Base-by-base conservation (phyloP, 202 grass and related monocot species). In the Hordeum pubiflorum region DNA sequence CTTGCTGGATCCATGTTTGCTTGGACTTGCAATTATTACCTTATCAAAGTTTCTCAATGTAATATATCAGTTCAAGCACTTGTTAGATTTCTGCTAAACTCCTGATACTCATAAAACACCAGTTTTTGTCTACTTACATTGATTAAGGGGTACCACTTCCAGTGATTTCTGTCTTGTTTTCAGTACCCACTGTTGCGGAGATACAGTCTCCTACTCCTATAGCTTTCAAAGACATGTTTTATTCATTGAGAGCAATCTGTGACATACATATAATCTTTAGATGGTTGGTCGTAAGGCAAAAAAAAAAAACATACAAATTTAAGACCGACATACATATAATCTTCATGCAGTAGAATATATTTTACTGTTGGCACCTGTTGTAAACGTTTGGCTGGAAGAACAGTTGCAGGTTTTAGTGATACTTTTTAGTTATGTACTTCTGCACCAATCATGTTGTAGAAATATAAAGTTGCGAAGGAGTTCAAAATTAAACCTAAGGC, bases 281-380 rank as follows among this genome's bases (percentile, higher is more conserved):
- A 54, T 68, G 24, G 13, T 17, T 59, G 10, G 12, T 68, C 2
- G 0, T 34, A 50, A 66, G 18, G 31, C 40, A 15, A 65, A 41
- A 11, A 22, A 46, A 60, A 52, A 17, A 10, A 72, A 21, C 31
- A 17, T 63, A 24, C 60, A 10, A 39, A 33, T 22, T 46, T 64
- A 10, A 2, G 9, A n/a, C n/a, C n/a, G n/a, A n/a, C n/a, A n/a
- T n/a, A n/a, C n/a, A n/a, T n/a, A n/a, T n/a, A n/a, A n/a, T n/a
- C n/a, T n/a, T n/a, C n/a, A n/a, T n/a, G n/a, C n/a, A 89, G 60
- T 85, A 77, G 76, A 8, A 40, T 44, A 14, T 44, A 12, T 44
- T 44, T 44, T 44, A 44, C 41, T 1, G 1, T 14, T 3, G 3
- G 41, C 41, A 44, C 4, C 41, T 44, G 41, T 14, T 44, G 41